Evolutionary conservation across 2,329 filamentous ascomycete species (phyloP).

Genomic region (Orbilia quercus): DNA sequence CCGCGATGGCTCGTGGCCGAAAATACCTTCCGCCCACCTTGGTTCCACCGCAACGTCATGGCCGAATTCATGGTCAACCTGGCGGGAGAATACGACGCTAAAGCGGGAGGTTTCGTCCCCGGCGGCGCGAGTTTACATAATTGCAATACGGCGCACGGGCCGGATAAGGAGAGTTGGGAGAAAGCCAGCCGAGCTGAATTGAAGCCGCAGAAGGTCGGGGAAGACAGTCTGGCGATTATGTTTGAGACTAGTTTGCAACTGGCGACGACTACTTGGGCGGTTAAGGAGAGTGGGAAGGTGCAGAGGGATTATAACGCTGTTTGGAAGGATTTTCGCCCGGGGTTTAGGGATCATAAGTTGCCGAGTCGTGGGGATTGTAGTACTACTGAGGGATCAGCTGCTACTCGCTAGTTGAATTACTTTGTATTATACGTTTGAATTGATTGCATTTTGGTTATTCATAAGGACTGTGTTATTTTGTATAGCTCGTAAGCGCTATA

Average conservation of each 20-base stretch:
- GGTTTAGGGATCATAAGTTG: constrained; percentile 65
- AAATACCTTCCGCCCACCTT: constrained; percentile 71
- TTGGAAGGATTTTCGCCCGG: constrained; percentile 76
- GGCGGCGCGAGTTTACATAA: constrained; percentile 75
- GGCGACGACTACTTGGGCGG: constrained; percentile 77
- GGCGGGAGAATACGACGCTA: constrained; percentile 71
- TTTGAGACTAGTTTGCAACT: constrained; percentile 70
- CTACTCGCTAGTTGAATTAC: constrained; percentile 11
- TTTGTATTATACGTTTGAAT: neutral
- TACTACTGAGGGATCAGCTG: constrained; percentile 21
- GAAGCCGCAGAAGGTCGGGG: constrained; percentile 69
- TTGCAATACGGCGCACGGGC: constrained; percentile 76
- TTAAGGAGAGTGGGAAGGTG: constrained; percentile 76
- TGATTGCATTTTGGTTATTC: no score
- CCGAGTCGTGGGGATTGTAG: constrained; percentile 37
- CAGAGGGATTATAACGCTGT: constrained; percentile 80
- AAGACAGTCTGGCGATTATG: constrained; percentile 69
- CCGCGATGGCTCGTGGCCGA: constrained; percentile 73
- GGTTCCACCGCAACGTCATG: constrained; percentile 75
- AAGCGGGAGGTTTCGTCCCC: constrained; percentile 70
- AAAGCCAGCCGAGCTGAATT: constrained; percentile 68
- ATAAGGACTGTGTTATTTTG: no score
- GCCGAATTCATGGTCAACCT: constrained; percentile 76
- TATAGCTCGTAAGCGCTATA: no score
- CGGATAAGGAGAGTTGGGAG: constrained; percentile 69